Conservation (phyloP, 768 basidiomycete species). For the Tylopilus subfusipes region DNA sequence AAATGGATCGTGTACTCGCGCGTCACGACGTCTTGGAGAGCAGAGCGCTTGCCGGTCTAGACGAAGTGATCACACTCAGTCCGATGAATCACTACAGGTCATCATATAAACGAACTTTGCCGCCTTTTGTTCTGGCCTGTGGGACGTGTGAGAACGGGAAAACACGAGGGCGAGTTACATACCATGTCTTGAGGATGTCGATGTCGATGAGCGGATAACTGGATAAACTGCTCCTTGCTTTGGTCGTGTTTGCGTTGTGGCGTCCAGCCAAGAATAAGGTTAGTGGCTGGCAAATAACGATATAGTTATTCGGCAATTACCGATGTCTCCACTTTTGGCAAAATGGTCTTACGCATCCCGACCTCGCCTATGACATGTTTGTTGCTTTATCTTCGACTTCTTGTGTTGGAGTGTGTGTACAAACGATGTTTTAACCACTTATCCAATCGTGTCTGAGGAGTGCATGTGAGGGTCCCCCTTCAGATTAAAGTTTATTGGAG, state of each 20-base stretch:
- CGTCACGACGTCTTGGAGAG: conserved; percentile 96
- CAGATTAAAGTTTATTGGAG: no score
- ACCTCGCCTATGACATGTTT: background rate
- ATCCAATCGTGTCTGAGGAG: no score
- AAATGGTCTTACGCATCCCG: no score
- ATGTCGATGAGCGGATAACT: conserved; percentile 48
- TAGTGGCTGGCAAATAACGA: conserved; percentile 48
- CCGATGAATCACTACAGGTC: conserved; percentile 22
- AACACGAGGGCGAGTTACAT: conserved; percentile 22
- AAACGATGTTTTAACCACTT: no score
- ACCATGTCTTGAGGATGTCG: conserved; percentile 72
- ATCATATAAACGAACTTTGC: conserved; percentile 22
- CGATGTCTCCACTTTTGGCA: conserved; percentile 15
- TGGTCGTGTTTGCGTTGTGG: conserved; percentile 37
- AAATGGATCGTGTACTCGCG: conserved; percentile 99
- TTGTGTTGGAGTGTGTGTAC: no score
- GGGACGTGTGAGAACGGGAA: conserved; percentile 10
- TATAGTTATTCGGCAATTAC: conserved; percentile 37
- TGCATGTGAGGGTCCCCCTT: no score
- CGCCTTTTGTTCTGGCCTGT: conserved; percentile 42
- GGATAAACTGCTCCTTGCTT: conserved; percentile 19
- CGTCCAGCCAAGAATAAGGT: conserved; percentile 46
- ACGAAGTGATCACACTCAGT: conserved; percentile 2
- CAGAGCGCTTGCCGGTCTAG: conserved; percentile 88
- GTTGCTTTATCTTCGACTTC: background rate